Percentiles rank a stretch among this genome's conserved stretches.
phyloP scores from a whole-genome alignment of 2,329 filamentous ascomycete species.

The Xylariomycetidae sp. region DNA sequence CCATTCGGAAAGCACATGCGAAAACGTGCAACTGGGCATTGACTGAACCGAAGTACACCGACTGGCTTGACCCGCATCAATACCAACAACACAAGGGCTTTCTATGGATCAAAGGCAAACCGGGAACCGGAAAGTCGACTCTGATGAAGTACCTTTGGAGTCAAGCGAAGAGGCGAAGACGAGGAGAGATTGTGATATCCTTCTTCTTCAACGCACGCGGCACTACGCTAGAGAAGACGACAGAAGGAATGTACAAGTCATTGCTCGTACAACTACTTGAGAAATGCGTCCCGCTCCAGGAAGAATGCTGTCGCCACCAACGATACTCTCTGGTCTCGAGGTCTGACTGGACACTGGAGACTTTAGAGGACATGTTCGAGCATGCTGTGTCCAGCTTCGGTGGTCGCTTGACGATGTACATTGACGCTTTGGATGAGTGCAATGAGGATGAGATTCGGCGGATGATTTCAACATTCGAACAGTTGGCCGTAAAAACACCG shows the following conservation, averaged over 20 bases:
- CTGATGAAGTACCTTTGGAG: slow-evolving; percentile 33
- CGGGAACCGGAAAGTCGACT: slow-evolving; percentile 36
- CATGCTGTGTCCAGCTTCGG: slow-evolving; percentile 12
- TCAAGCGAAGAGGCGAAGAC: slow-evolving; percentile 7
- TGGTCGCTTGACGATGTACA: slow-evolving; percentile 6
- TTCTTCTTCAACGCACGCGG: slow-evolving; percentile 48
- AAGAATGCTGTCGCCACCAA: slow-evolving; percentile 7
- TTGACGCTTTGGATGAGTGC: slow-evolving; percentile 42
- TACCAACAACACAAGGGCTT: slow-evolving; percentile 28
- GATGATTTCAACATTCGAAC: slow-evolving; percentile 39
- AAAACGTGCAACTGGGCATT: slow-evolving; percentile 22
- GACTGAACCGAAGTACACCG: slow-evolving; percentile 18
- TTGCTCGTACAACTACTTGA: slow-evolving; percentile 40
- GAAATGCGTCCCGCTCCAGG: slow-evolving; percentile 26
- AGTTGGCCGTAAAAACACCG: slow-evolving; percentile 24
- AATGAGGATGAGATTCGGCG: slow-evolving; percentile 33
- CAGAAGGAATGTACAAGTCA: slow-evolving; percentile 43
- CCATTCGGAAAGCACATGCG: slow-evolving; percentile 13
- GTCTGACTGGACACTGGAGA: neutral
- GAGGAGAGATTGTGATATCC: slow-evolving; percentile 9
- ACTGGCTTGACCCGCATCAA: slow-evolving; percentile 26
- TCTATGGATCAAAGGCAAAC: slow-evolving; percentile 39
- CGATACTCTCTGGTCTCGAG: neutral
- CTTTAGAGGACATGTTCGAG: neutral
- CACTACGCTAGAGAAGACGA: slow-evolving; percentile 36